Base-by-base conservation (phyloP, 495 filamentous ascomycete genomes). In the Hyaloscypha finlandica region DNA sequence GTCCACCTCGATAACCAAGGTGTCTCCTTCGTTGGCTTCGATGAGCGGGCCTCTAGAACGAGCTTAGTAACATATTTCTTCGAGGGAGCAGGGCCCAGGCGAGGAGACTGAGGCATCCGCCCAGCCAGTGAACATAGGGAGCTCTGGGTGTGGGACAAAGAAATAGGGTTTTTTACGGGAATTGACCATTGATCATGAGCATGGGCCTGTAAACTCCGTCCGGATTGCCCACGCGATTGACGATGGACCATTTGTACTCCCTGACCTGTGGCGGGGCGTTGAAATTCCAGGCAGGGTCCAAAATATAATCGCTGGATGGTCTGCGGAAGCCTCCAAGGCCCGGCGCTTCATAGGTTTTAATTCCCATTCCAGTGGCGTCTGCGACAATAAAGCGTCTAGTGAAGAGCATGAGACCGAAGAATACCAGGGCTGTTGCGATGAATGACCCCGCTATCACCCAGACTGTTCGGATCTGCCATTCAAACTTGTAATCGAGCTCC, bases 181-280 rank as follows among this genome's bases (percentile, higher is more conserved):
- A 80, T 52, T 79, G 79, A n/a, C 81, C 82, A 71, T 88, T 87
- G 70, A 88, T 80, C 11, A 78, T 71, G 52, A 83, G 74, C 79
- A 85, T 81, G 25, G 74, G 77, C 31, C 84, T 78, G 33, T 70
- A 78, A 16, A 86, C 76, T n/a, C 81, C 80, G 72, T 87, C 85
- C 3, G 86, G 85, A 59, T 81, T 82, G 31, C 77, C 79, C 25
- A 80, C 78, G 42, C 77, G 76, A 55, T 85, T 82, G n/a, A 74
- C 61, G 52, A 86, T 79, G 8, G 70, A 79, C 81, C 80, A 86
- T 65, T 80, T 68, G 65, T 83, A 86, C 61, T 78, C 75, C 62
- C 84, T 74, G 9, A 74, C 74, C 58, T 76, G 78, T 6, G 77
- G 67, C 6, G 64, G 20, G n/a, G 63, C 68, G 4, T 60, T 62